Evolutionary conservation across 495 filamentous ascomycete species (phyloP).

Genomic region (Aspergillus bridgeri): DNA sequence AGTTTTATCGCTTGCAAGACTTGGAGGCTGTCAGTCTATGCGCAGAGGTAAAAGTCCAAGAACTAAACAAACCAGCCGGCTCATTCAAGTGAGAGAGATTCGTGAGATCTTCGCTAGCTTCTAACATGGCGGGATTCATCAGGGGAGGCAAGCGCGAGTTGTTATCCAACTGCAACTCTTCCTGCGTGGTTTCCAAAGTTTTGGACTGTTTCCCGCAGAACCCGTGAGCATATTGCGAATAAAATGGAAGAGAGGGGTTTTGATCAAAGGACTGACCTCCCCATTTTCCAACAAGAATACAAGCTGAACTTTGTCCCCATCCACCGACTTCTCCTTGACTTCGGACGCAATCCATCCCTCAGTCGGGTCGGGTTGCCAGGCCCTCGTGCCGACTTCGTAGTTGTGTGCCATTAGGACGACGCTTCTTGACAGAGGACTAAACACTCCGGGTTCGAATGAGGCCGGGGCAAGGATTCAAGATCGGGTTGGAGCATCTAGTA

Average conservation of each 20-base stretch:
- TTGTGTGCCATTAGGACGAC: slow-evolving; percentile 74
- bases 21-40: slow-evolving; percentile 45
- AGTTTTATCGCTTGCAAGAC: slow-evolving; percentile 97
- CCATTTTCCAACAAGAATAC: slow-evolving; percentile 86
- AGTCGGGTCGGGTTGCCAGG: slow-evolving; percentile 92
- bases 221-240: no score
- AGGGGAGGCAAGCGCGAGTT: slow-evolving; percentile 73
- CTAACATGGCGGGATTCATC: slow-evolving; percentile 98
- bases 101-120: slow-evolving; percentile 97
- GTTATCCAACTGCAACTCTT: slow-evolving; percentile 72
- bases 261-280: slow-evolving; percentile 77
- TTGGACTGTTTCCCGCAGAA: slow-evolving; percentile 54
- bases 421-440: neutral
- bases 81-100: slow-evolving; percentile 98
- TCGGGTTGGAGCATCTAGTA: slow-evolving; percentile 5
- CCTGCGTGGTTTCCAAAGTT: slow-evolving; percentile 74
- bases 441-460: slow-evolving; percentile 6
- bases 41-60: neutral
- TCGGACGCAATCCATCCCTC: slow-evolving; percentile 98
- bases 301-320: slow-evolving; percentile 82
- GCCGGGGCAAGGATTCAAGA: slow-evolving; percentile 10
- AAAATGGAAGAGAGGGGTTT: no score
- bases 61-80: slow-evolving; percentile 72
- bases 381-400: slow-evolving; percentile 95
- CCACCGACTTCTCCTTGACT: slow-evolving; percentile 78